Conservation (phyloP, 2,329 filamentous ascomycete genomes). For the Ophiocordyceps camponoti-saundersi region DNA sequence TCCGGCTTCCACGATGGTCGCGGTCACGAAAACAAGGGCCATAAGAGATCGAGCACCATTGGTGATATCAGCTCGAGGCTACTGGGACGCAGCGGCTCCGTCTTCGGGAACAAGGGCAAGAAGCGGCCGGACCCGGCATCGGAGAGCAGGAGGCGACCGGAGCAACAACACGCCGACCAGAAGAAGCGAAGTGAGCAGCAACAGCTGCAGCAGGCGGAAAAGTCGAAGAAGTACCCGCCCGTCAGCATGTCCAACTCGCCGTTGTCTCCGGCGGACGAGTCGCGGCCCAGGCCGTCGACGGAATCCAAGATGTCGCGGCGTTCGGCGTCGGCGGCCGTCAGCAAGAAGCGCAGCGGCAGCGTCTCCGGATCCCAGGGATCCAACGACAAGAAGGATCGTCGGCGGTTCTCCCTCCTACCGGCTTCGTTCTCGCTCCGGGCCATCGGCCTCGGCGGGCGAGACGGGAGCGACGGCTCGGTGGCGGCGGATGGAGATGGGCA, state of each 20-base stretch:
- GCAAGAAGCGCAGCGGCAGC: constrained; percentile 55
- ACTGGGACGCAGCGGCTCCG: constrained; percentile 66
- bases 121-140: constrained; percentile 17
- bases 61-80: constrained; percentile 70
- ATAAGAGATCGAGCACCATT: constrained; percentile 59
- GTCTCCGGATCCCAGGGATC: constrained; percentile 39
- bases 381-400: constrained; percentile 38
- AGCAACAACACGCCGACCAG: constrained; percentile 35
- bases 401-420: constrained; percentile 57
- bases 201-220: constrained; percentile 31
- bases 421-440: constrained; percentile 46
- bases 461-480: constrained; percentile 19
- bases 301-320: constrained; percentile 51
- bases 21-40: constrained; percentile 30
- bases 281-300: constrained; percentile 40
- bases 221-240: constrained; percentile 63
- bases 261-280: constrained; percentile 37
- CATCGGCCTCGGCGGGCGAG: constrained; percentile 41
- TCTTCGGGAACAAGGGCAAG: constrained; percentile 50
- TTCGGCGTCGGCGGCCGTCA: constrained; percentile 52
- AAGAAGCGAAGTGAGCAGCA: constrained; percentile 20
- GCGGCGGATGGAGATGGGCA: constrained; percentile 21
- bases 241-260: constrained; percentile 69
- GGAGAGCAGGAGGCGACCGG: constrained; percentile 10
- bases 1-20: constrained; percentile 39